These are phyloP conservation scores for Malus fusca DNA, from an alignment of 306 rosid species.

Conservation along the genomic window DNA sequence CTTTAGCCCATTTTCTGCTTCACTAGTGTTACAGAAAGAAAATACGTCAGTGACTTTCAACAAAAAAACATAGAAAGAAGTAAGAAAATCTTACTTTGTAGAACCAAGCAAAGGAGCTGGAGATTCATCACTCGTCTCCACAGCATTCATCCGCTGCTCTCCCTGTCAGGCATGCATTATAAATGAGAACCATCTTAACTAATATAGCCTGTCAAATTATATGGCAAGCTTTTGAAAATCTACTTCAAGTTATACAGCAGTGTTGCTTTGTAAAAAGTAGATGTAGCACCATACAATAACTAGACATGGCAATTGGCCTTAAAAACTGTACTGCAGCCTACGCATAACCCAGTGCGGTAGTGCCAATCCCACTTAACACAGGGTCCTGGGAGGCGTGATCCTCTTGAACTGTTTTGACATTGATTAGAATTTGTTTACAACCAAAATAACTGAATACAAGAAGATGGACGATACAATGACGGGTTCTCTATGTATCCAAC, in stretches of 20 bases:
- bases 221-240: neutral
- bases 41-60: conserved; percentile 2
- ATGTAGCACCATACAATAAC: neutral
- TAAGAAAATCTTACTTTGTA: conserved; percentile 18
- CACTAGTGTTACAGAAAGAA: conserved; percentile 25
- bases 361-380: neutral
- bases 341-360: neutral
- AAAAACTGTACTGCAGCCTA: too few relatives aligned
- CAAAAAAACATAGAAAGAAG: conserved; percentile 5
- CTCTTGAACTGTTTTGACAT: neutral
- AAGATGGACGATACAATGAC: neutral
- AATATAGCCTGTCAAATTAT: neutral
- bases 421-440: neutral
- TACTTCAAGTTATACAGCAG: neutral
- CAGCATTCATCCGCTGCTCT: conserved; percentile 34
- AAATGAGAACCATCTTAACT: neutral
- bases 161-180: conserved; percentile 25
- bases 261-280: neutral
- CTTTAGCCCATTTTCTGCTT: conserved; percentile 31
- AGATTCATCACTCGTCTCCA: conserved; percentile 36
- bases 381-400: neutral
- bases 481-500: neutral
- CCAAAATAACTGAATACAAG: neutral
- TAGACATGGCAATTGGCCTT: neutral
- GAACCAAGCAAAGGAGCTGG: conserved; percentile 22